These are phyloP conservation scores for Penicillium lividum DNA, from an alignment of 495 filamentous ascomycete genomes.

Conservation along the genomic window DNA sequence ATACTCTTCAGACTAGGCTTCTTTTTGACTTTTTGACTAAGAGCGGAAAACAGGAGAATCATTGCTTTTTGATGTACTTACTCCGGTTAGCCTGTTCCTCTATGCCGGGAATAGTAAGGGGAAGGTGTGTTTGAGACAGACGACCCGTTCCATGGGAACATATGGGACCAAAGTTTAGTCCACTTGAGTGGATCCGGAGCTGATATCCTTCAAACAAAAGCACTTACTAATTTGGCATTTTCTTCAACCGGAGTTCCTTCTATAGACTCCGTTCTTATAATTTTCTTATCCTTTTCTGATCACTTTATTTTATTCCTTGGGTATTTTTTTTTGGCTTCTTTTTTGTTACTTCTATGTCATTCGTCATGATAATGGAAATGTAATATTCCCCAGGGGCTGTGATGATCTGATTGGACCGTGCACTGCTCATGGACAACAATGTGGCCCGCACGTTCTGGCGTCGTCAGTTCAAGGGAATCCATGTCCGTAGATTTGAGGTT, in stretches of 20 bases:
- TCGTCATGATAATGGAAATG: neutral
- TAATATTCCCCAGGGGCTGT: slow-evolving; percentile 7
- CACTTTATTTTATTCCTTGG: neutral
- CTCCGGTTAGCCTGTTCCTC: slow-evolving; percentile 1
- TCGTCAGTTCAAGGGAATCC: slow-evolving; percentile 10
- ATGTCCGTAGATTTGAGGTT: slow-evolving; percentile 1
- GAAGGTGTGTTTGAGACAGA: slow-evolving; percentile 17
- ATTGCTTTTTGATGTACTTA: neutral
- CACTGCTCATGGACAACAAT: slow-evolving; percentile 9
- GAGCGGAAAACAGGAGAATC: neutral
- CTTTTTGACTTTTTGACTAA: neutral
- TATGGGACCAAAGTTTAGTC: neutral
- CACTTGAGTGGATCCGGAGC: slow-evolving; percentile 2
- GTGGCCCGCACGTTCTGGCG: slow-evolving; percentile 21
- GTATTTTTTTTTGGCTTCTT: neutral
- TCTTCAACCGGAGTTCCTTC: neutral
- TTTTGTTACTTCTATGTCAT: no score
- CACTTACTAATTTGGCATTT: neutral
- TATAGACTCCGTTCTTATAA: neutral
- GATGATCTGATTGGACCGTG: slow-evolving; percentile 19
- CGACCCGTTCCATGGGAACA: slow-evolving; percentile 17
- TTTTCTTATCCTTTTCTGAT: neutral
- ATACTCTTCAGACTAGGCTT: neutral
- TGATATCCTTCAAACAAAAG: neutral
- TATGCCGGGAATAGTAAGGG: slow-evolving; percentile 1